Evolutionary conservation across 306 rosid genomes (phyloP).

Genomic region (Hylodesmum podocarpum): DNA sequence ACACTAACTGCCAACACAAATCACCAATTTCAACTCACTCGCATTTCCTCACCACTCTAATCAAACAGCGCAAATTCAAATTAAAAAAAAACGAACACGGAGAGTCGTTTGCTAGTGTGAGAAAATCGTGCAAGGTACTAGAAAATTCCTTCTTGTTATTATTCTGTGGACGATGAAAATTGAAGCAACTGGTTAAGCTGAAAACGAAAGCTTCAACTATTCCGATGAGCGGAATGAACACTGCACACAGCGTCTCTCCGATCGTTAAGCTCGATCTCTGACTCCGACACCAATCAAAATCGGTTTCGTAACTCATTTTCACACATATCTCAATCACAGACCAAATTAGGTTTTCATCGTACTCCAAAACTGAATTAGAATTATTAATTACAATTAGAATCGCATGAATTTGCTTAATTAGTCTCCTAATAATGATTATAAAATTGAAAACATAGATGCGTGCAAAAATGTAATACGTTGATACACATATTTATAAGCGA

Average conservation of each 20-base stretch:
- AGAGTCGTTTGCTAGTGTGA: conserved; percentile 53
- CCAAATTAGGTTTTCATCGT: too few species aligned
- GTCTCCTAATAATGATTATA: too few species aligned
- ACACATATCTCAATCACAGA: too few species aligned
- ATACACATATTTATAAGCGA: too few species aligned
- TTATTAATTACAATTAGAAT: too few species aligned
- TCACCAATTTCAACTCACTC: background rate
- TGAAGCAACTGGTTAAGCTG: conserved; percentile 52
- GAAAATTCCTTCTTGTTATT: background rate
- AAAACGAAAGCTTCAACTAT: conserved; percentile 40
- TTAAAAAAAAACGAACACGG: conserved; percentile 46
- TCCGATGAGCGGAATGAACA: conserved; percentile 48
- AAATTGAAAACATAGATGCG: too few species aligned
- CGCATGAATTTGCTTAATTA: too few species aligned
- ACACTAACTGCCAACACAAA: conserved; percentile 50
- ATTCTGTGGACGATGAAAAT: background rate
- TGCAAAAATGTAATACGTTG: too few species aligned
- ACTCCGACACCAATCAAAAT: background rate
- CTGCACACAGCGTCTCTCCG: conserved; percentile 46
- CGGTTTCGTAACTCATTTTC: background rate
- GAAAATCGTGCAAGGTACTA: conserved; percentile 38
- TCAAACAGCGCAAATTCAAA: background rate
- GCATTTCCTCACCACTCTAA: background rate
- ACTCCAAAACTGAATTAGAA: too few species aligned
- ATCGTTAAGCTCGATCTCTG: conserved; percentile 47